Percentiles rank a stretch among this genome's conserved stretches.
Conservation (phyloP, 129 eudicot genomes). For the Chrysanthemum seticuspe region DNA sequence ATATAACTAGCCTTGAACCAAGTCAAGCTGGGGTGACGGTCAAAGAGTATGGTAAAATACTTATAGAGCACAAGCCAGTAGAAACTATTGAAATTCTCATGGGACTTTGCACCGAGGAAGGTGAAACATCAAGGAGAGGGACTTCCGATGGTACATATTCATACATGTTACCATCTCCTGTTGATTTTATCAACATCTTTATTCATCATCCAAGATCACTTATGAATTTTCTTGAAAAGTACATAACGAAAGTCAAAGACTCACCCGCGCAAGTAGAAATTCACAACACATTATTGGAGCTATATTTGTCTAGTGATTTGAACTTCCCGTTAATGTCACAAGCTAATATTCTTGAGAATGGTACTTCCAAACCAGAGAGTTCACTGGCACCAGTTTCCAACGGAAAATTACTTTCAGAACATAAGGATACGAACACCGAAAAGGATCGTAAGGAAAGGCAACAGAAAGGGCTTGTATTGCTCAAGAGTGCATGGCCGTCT, state of each 20-base stretch:
- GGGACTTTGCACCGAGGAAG: slow-evolving; percentile 90
- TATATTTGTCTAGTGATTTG: slow-evolving; percentile 75
- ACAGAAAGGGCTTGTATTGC: slow-evolving; percentile 78
- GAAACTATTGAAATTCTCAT: slow-evolving; percentile 83
- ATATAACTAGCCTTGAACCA: slow-evolving; percentile 82
- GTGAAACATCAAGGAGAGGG: neutral
- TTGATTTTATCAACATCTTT: slow-evolving; percentile 90
- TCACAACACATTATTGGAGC: slow-evolving; percentile 87
- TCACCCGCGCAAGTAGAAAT: slow-evolving; percentile 97
- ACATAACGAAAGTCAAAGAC: slow-evolving; percentile 82
- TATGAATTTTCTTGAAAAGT: slow-evolving; percentile 88
- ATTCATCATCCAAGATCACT: slow-evolving; percentile 87
- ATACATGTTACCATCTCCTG: slow-evolving; percentile 93
- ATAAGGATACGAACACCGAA: slow-evolving; percentile 34
- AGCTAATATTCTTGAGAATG: slow-evolving; percentile 37
- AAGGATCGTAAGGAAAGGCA: slow-evolving; percentile 61
- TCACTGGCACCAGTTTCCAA: slow-evolving; percentile 21
- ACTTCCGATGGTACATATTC: slow-evolving; percentile 32
- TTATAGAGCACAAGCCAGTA: slow-evolving; percentile 83
- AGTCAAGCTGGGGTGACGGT: slow-evolving; percentile 97
- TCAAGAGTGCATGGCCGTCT: slow-evolving; percentile 82
- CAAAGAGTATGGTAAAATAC: slow-evolving; percentile 90
- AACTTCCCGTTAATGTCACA: slow-evolving; percentile 70
- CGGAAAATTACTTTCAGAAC: slow-evolving; percentile 45
- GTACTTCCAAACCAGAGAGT: slow-evolving; percentile 30